Evolutionary conservation across 2,329 filamentous ascomycete genomes (phyloP).

Genomic region (Botrytis fragariae): DNA sequence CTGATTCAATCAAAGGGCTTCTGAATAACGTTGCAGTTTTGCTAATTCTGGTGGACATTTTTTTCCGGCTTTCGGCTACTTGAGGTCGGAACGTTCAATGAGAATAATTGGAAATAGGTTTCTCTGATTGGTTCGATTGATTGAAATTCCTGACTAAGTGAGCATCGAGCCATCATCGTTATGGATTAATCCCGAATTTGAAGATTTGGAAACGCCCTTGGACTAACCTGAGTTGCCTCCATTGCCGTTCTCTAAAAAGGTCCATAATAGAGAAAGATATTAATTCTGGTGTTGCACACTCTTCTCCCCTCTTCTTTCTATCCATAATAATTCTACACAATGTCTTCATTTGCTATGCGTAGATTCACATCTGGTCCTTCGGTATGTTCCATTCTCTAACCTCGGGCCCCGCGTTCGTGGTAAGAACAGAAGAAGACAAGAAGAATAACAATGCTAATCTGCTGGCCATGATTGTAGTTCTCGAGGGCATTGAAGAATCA

Average conservation of each 20-base stretch:
- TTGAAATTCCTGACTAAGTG: not conserved
- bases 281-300: conserved; percentile 9
- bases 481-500: conserved; percentile 52
- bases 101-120: conserved; percentile 11
- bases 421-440: conserved; percentile 12
- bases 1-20: too few relatives aligned
- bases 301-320: conserved; percentile 25
- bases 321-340: conserved; percentile 43
- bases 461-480: conserved; percentile 30
- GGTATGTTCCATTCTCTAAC: conserved; percentile 45
- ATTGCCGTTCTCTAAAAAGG: not conserved
- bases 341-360: conserved; percentile 64
- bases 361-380: conserved; percentile 55
- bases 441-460: conserved; percentile 28
- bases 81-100: not conserved
- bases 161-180: conserved; percentile 19
- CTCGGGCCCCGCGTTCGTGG: conserved; percentile 18
- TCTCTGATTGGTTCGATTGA: conserved; percentile 6
- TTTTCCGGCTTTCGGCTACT: conserved; percentile 11
- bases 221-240: conserved; percentile 17
- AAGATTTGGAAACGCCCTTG: conserved; percentile 14
- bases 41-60: not conserved
- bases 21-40: not conserved
- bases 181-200: conserved; percentile 9
- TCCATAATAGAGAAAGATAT: conserved; percentile 10